Base-by-base conservation (phyloP, 495 filamentous ascomycete species). In the Letharia columbiana region DNA sequence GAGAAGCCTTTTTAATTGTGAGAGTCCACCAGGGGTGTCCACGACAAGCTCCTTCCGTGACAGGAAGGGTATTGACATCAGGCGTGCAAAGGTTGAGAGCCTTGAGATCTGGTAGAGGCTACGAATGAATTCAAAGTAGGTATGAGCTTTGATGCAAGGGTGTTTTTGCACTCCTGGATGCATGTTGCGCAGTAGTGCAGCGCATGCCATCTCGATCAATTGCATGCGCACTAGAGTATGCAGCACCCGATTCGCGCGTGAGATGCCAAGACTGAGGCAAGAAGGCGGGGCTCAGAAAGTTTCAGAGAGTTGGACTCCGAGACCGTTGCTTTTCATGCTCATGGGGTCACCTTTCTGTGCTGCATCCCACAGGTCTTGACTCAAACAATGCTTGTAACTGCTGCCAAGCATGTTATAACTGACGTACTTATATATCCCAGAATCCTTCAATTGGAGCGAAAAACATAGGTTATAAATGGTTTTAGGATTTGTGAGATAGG, bases 201-300 rank as follows among this genome's bases (percentile, higher is more conserved):
- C 54, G 31, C 33, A 56, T 56, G 52, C 12, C 39, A 57, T 57
- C 54, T 57, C 54, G 54, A 57, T 57, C 54, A 57, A 57, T 56
- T 56, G 33, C 54, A 57, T 35, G 33, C 6, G 33, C 52, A 56
- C 52, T 56, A 35, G 28, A n/a, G 33, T 37, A 57, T 10, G 54
- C 54, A 57, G 17, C 54, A 35, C 10, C 33, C 33, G 54, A 57
- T 57, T 57, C 54, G 54, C 54, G 54, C 33, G 54, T 37, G 31
- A 57, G 54, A 20, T n/a, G 54, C 12, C 50, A 31, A 54, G 50
- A 54, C 50, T 18, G 9, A 20, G 28, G 5, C 8, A 28, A 57
- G 33, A 37, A 37, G 17, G 31, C 33, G 2, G 50, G 28, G 50
- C 23, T 31, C 28, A 31, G 18, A 39, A 56, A 35, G 11, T 18